Evolutionary conservation across 192 early-diverging fungal species (phyloP), one percentile per base, ranked within the genome.

Genomic region (Rhizophagus clarus): DNA sequence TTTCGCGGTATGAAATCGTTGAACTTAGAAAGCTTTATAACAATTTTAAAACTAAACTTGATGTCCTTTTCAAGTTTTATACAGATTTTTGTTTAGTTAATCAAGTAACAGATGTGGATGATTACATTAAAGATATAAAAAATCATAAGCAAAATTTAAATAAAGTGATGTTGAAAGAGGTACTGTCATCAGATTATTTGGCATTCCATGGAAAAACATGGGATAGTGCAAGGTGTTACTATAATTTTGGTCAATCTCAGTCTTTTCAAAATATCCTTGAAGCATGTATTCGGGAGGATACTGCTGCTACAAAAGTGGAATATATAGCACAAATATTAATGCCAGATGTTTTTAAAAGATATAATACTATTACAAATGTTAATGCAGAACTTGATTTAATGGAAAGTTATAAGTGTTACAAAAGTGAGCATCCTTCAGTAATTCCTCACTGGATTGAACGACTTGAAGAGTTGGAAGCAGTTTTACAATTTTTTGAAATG

Each of bases 241-340:
- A 42, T 7, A 34, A 24, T 47, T 77, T 31, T 42, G 8, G 14
- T 22, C 31, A 37, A 29, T 66, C 61, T 26, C 60, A 66, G 15
- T 47, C 75, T 22, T 77, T 77, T 45, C 10, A 3, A 22, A 77
- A 77, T 40, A 34, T 77, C 28, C 66, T 77, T 63, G 61, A 77
- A 8, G 14, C 2, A n/a, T 24, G 10, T 77, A n/a, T 77, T 10
- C 1, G 14, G 2, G 34, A 77, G 28, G 37, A 28, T 11, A 10
- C 60, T 2, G 11, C 32, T 9, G 26, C 61, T 15, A 32, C 40
- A 34, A 66, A 14, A 15, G 75, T 77, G 5, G 61, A 63, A 66
- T 14, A 26, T 0, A 37, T 77, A 5, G 37, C 34, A 15, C 28
- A 64, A 51, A 64, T 40, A 17, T n/a, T 64, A 11, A 64, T 66